Base-by-base conservation (phyloP, 257 asterid species). In the Nicotiana noctiflora region DNA sequence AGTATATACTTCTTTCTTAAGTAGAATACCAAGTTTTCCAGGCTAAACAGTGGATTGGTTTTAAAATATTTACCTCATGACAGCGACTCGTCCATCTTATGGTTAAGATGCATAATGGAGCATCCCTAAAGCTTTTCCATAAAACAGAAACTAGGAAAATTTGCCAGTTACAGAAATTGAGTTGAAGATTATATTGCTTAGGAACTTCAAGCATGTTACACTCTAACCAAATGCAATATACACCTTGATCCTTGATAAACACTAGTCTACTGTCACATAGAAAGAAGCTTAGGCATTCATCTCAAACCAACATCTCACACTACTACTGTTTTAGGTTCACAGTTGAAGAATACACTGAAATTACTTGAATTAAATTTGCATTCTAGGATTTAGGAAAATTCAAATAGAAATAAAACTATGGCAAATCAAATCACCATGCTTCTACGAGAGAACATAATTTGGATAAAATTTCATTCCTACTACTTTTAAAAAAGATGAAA, bases 141-240 rank as follows among this genome's bases (percentile, higher is more conserved):
- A 72, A 72, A 72, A 23, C 23, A 44, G 13, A 46, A 72, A 72
- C 60, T 72, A 72, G 40, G 60, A 72, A 55, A 46, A 72, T 6
- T 6, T 46, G 14, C 23, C 77, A 72, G 77, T 19, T 46, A 13
- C 21, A 46, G 14, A 46, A 72, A 46, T 46, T 3, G 6, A 46
- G 57, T 72, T 46, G 60, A 72, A 72, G 60, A 3, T 44, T 44
- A 21, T 72, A 46, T 2, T 72, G 21, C 19, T 72, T 72, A 32
- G 77, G 46, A 72, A 44, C 60, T 72, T 46, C 59, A 44, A 44
- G 77, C 77, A 44, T 70, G 77, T 70, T 44, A 70, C 14, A 44
- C 78, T 46, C 49, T 46, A 72, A 46, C 78, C 60, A 46, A 46
- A 46, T 72, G 37, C 14, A 44, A 23, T 23, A 14, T 6, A 23